Base-by-base conservation (phyloP, 192 early-diverging fungal species). In the Phycomyces blakesleeanus region DNA sequence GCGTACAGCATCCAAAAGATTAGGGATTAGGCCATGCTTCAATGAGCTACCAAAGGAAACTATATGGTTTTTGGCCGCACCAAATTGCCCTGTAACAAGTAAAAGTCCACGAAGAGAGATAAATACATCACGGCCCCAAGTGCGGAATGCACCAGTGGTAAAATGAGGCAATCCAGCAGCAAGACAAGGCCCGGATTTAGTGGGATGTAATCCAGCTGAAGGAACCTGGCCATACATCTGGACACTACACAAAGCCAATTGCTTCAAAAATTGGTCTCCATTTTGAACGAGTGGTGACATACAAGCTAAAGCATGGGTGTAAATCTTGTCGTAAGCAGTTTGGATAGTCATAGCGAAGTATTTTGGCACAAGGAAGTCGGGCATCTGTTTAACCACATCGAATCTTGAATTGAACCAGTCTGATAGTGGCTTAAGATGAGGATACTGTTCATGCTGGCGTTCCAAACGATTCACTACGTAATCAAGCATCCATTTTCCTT, bases 121-220 rank as follows among this genome's bases (percentile, higher is more conserved):
- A 69, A 97, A 95, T 34, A 97, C 89, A 80, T 99, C 97, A 50
- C 97, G 87, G n/a, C 97, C 97, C 97, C 97, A 99, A 66, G 88
- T 89, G 49, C 97, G 85, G 93, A 96, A 96, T 60, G 96, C 89
- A 47, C 85, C 79, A 9, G 87, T 87, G 5, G 95, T 85, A 62
- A 99, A 99, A 63, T 98, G 96, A 21, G 95, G 89, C 50, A 99
- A 78, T 5, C 97, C 97, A 5, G 97, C 97, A 44, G 96, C 96
- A 70, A 98, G 79, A 49, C 87, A 84, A 7, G 82, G 79, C 20
- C 67, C 72, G 6, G 57, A 62, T 26, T 82, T 63, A 52, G 63
- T 74, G 6, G 95, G 91, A 44, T 89, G 73, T 52, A 99, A 74
- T 11, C 91, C 89, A 2, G 95, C 85, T 14, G 93, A 93, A n/a